Base-by-base conservation (phyloP, 768 basidiomycete species). In the Leccinum truebloodii region DNA sequence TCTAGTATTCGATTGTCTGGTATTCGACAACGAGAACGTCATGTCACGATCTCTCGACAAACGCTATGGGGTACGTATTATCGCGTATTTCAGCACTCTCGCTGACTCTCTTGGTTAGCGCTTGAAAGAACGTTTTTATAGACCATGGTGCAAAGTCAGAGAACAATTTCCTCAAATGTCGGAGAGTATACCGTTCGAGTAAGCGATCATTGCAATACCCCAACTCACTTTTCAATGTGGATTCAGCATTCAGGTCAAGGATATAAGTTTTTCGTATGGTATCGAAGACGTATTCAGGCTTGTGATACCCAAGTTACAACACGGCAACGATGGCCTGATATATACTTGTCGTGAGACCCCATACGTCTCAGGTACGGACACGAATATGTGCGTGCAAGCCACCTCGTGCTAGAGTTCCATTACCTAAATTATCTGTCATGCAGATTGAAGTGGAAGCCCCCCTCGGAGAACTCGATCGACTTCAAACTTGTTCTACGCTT, bases 371-470 rank as follows among this genome's bases (percentile, higher is more conserved):
- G 94, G 92, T 26, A 98, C 97, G 12, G 97, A 99, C 71, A 71
- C 76, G 4, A 91, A 92, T 63, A 94, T 98, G 96, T 97, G 61
- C 69, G 90, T 95, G 91, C 93, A 60, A 67, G 87, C 76, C n/a
- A 49, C 44, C 34, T 20, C 56, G 20, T 37, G 24, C 60, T 52
- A 4, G 24, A 16, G 4, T 10, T 28, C 54, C 37, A 51, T 48
- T 53, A 20, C 18, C 32, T 41, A 66, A 55, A 58, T 37, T 35
- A 61, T 62, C 12, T 34, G 24, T 64, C 52, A 18, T 35, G 55
- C 44, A 98, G 96, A 63, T 75, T 99, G 69, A 99, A 99, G 75
- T 99, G 97, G 97, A 99, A 99, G 74, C 95, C 95, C 1, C 95
- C 97, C 0, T 92, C 90, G 2, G 96, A 98, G 71, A 99, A 99